Evolutionary conservation across 176 grass and related monocot genomes (phyloP).

Genomic region (Musa troglodytarum): DNA sequence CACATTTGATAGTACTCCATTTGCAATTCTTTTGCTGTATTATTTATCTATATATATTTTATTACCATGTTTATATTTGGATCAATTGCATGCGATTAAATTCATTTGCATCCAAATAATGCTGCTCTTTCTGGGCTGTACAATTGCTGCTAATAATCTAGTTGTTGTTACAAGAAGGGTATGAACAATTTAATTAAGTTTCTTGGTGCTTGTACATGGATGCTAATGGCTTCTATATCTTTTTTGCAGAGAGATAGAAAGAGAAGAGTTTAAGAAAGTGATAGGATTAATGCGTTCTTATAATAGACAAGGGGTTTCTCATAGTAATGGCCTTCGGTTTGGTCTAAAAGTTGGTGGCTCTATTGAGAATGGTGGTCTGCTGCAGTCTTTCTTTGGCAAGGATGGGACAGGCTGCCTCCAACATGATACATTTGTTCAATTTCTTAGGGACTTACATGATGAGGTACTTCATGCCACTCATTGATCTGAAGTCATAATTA

Average conservation of each 20-base stretch:
- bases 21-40: no score
- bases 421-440: conserved; percentile 60
- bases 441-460: conserved; percentile 69
- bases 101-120: conserved; percentile 58
- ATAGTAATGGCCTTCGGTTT: conserved; percentile 65
- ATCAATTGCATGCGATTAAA: conserved; percentile 67
- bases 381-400: conserved; percentile 80
- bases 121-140: conserved; percentile 42
- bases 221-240: conserved; percentile 19
- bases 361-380: conserved; percentile 70
- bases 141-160: conserved; percentile 38
- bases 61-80: conserved; percentile 38
- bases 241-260: conserved; percentile 70
- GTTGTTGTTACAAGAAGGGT: conserved; percentile 76
- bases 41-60: neutral
- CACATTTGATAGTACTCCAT: no score
- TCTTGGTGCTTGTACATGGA: conserved; percentile 19
- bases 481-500: neutral
- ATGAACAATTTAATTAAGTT: conserved; percentile 32
- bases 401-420: conserved; percentile 57
- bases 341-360: conserved; percentile 55
- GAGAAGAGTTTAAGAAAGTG: conserved; percentile 90
- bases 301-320: conserved; percentile 77
- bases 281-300: conserved; percentile 71
- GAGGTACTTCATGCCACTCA: conserved; percentile 34